Base-by-base conservation (phyloP, 495 filamentous ascomycete genomes). In the Margaritispora aquatica region DNA sequence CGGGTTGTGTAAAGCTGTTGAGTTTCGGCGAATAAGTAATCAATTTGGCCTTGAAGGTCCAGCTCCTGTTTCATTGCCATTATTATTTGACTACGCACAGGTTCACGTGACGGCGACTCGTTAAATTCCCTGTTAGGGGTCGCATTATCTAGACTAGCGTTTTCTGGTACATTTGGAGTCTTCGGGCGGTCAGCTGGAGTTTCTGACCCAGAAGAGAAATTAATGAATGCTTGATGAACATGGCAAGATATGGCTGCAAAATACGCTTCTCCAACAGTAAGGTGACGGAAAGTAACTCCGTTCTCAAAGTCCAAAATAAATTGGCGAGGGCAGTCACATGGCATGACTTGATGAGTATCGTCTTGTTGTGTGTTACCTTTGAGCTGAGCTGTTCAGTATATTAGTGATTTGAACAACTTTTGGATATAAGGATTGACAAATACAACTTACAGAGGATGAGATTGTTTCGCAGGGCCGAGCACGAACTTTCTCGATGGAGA, bases 401-500 rank as follows among this genome's bases (percentile, higher is more conserved):
- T 8, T 3, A 10, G 17, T n/a, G 7, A 9, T 8, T 44, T n/a
- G 19, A 44, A n/a, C n/a, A 3, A 17, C 38, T n/a, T 44, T 44
- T 44, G 17, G 38, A n/a, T 8, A 52, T 27, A 1, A 1, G 21
- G 1, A 11, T 26, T 29, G 31, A 23, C 27, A 10, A 17, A 17
- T 7, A 1, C n/a, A n/a, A n/a, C n/a, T n/a, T n/a, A n/a, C n/a
- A 8, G 21, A 52, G n/a, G 19, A 64, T 13, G 1, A 50, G 20
- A 1, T 64, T 58, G n/a, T n/a, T 9, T 34, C 36, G 60, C 26
- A 36, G 57, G 0, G 53, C 29, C 0, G 53, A 27, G 26, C 62
- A 64, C 5, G 52, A 57, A 36, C 46, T 53, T 15, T 64, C 46
- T 17, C 52, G 58, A 55, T 64, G 62, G 11, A 64, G 34, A 1